These are phyloP conservation scores for Crucihimalaya himalaica DNA, from an alignment of 345 rosid genomes.

Conservation along the genomic window DNA sequence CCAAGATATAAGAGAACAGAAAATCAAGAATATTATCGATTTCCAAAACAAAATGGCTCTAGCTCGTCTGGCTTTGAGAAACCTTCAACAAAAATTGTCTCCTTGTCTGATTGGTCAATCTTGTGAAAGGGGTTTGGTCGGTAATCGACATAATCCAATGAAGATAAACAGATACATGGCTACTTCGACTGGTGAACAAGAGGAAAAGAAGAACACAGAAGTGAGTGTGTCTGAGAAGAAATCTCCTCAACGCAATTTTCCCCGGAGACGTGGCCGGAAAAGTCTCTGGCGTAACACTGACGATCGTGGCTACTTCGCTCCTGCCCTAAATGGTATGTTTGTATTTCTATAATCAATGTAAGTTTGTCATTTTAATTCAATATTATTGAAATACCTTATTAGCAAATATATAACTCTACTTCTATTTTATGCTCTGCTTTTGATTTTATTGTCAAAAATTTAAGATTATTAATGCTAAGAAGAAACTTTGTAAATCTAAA, in stretches of 20 bases:
- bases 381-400: not conserved
- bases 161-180: slow-evolving; percentile 48
- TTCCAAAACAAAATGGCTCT: slow-evolving; percentile 50
- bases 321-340: slow-evolving; percentile 54
- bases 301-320: slow-evolving; percentile 51
- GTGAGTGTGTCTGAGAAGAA: slow-evolving; percentile 51
- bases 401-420: not conserved
- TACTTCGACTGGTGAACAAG: slow-evolving; percentile 41
- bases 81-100: slow-evolving; percentile 45
- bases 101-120: slow-evolving; percentile 27
- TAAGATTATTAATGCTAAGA: too few relatives aligned
- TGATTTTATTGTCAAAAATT: too few relatives aligned
- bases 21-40: not conserved
- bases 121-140: slow-evolving; percentile 27
- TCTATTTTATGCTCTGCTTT: not conserved
- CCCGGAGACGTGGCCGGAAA: slow-evolving; percentile 52
- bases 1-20: not conserved
- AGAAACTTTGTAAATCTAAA: too few relatives aligned
- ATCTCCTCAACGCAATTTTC: slow-evolving; percentile 39
- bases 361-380: not conserved
- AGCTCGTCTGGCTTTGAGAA: slow-evolving; percentile 65
- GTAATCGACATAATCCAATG: slow-evolving; percentile 33
- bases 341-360: not conserved
- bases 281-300: slow-evolving; percentile 54
- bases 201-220: slow-evolving; percentile 42